Conservation (phyloP, 768 basidiomycete genomes). For the Mycena maculata region DNA sequence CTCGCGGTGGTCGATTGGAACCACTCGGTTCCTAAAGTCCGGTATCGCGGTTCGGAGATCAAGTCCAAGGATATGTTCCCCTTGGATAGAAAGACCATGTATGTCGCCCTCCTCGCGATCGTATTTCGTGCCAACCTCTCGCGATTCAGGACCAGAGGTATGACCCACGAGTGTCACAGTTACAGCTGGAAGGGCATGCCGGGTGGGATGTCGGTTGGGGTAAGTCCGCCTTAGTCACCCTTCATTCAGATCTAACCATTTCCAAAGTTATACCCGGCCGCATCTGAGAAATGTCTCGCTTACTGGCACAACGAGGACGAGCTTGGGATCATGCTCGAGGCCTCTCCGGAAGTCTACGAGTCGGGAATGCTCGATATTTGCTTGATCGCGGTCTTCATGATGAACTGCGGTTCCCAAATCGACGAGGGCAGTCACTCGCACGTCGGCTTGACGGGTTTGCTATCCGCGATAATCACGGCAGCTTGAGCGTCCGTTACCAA, state of each 20-base stretch:
- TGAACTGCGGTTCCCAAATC: slow-evolving; percentile 24
- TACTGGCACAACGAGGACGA: slow-evolving; percentile 26
- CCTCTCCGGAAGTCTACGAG: slow-evolving; percentile 15
- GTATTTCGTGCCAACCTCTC: not conserved
- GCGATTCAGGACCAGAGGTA: slow-evolving; percentile 16
- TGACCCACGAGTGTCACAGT: slow-evolving; percentile 4
- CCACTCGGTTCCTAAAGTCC: slow-evolving; percentile 11
- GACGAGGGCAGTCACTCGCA: slow-evolving; percentile 11
- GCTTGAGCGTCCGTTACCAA: slow-evolving; percentile 5
- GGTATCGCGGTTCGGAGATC: slow-evolving; percentile 13
- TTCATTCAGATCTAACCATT: not conserved
- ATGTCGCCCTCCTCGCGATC: not conserved
- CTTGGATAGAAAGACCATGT: slow-evolving; percentile 21
- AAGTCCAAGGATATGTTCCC: slow-evolving; percentile 20
- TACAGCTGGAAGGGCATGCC: slow-evolving; percentile 9
- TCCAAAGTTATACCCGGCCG: slow-evolving; percentile 10
- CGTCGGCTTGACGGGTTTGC: not conserved
- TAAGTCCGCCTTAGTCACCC: not conserved
- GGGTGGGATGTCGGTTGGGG: slow-evolving; percentile 6
- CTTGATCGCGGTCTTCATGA: slow-evolving; percentile 25
- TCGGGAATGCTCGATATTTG: slow-evolving; percentile 24
- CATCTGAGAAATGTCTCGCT: slow-evolving; percentile 10
- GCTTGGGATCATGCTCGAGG: slow-evolving; percentile 15
- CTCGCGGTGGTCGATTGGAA: slow-evolving; percentile 24
- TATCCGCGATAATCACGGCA: slow-evolving; percentile 24